Evolutionary conservation across 164 flowering plant species (phyloP).

Genomic region (Piper betle): DNA sequence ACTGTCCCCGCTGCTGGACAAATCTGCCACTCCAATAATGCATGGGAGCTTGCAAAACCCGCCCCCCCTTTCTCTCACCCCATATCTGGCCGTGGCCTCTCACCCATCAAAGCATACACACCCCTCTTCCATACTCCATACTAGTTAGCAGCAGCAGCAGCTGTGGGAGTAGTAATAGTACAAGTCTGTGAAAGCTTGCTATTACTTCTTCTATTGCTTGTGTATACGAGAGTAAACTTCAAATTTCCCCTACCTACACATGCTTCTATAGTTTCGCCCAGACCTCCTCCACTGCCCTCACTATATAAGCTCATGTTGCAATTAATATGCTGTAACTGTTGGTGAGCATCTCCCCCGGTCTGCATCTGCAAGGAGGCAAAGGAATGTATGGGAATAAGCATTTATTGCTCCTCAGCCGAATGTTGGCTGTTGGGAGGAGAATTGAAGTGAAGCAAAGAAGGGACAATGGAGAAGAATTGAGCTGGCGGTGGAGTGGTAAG

Average conservation of each 20-base stretch:
- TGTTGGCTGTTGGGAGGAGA: slow-evolving; percentile 7
- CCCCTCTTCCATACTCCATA: too few species aligned
- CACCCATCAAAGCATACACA: background rate
- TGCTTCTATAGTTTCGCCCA: background rate
- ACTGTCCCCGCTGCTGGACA: slow-evolving; percentile 45
- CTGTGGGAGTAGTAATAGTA: too few species aligned
- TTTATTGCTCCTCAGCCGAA: slow-evolving; percentile 6
- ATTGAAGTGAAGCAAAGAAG: background rate
- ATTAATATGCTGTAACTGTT: background rate
- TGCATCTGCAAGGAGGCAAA: background rate
- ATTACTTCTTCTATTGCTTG: too few species aligned
- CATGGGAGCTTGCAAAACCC: slow-evolving; percentile 27
- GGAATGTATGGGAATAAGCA: slow-evolving; percentile 7
- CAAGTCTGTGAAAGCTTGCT: too few species aligned
- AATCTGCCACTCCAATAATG: slow-evolving; percentile 49
- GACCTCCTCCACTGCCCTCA: background rate
- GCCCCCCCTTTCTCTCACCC: background rate
- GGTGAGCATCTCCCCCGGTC: background rate
- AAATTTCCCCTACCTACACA: too few species aligned
- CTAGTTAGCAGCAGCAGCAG: too few species aligned
- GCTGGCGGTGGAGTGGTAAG: background rate
- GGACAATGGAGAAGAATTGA: too few species aligned
- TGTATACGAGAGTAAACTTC: too few species aligned
- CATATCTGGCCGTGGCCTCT: background rate
- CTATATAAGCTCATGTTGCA: background rate